Base-by-base conservation (phyloP, 352 stramenopile species). In the Phytophthora litchii region DNA sequence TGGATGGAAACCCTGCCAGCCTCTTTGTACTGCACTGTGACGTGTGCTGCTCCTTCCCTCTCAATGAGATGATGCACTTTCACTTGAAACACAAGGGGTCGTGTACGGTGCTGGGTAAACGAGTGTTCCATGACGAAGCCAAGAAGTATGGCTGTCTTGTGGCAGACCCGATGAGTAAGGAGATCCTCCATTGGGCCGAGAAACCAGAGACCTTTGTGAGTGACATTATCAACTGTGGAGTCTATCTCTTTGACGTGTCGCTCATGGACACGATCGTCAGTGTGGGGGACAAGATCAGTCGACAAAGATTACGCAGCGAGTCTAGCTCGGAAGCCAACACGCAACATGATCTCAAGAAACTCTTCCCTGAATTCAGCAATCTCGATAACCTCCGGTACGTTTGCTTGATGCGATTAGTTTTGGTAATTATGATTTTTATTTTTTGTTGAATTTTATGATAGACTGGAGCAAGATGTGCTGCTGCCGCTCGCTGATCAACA, bases 171-270 rank as follows among this genome's bases (percentile, higher is more conserved):
- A 54, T 76, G 23, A 84, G 67, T 12, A 92, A 91, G 40, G 84
- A 96, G 75, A 91, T 96, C 27, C 60, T 96, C 19, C 88, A 96
- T 46, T 96, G 88, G 88, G 88, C 88, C 7, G 88, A 96, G 50
- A 96, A 96, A 40, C 88, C 88, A 10, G 83, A 94, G 66, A 94
- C 88, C 4, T 96, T 96, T 63, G 88, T 96, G 36, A 96, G 88
- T 60, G 86, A 96, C 62, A 89, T 95, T 38, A 96, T 96, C 74
- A 96, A 96, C 64, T 96, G 88, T 43, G 88, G 88, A 11, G 89
- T 96, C 59, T 96, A 96, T 66, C 73, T 96, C 17, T 89, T 96
- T 41, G 82, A 94, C 40, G 82, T 92, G 14, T 74, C 86, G 36
- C 66, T 96, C 34, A 82, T 96, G 55, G 82, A 93, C 32, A 74